Evolutionary conservation across 768 basidiomycete species (phyloP).

Genomic region (Lepiota brunneoincarnata): DNA sequence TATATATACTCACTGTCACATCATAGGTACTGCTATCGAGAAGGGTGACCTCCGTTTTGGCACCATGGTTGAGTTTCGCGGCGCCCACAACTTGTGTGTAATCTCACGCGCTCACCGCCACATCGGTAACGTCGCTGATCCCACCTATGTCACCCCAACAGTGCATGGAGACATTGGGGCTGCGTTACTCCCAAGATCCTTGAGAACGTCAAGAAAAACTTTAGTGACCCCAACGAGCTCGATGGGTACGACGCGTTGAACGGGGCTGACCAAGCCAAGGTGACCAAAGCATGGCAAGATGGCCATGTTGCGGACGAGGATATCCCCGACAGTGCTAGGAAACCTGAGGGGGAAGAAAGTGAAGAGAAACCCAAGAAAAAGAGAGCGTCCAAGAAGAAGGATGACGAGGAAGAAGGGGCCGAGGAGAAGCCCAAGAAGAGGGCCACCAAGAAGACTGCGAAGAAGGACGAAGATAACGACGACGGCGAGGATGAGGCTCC

Average conservation of each 20-base stretch:
- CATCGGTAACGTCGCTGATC: neutral
- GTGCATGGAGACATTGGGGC: constrained; percentile 90
- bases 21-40: constrained; percentile 59
- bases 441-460: constrained; percentile 24
- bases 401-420: constrained; percentile 21
- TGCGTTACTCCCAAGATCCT: constrained; percentile 73
- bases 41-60: constrained; percentile 79
- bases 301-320: constrained; percentile 84
- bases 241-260: constrained; percentile 82
- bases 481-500: constrained; percentile 29
- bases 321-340: constrained; percentile 71
- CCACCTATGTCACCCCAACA: constrained; percentile 22
- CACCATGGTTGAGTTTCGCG: constrained; percentile 69
- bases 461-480: constrained; percentile 22
- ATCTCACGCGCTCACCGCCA: constrained; percentile 19
- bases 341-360: constrained; percentile 45
- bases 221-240: constrained; percentile 61
- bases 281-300: constrained; percentile 70
- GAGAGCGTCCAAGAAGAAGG: constrained; percentile 28
- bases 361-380: constrained; percentile 51
- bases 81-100: constrained; percentile 62
- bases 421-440: constrained; percentile 48
- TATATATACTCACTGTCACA: constrained; percentile 14
- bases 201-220: constrained; percentile 62
- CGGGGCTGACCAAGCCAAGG: constrained; percentile 65